Evolutionary conservation across 805 yeast species (phyloP), one percentile per base, ranked within the genome.

Genomic region (Saccharomycopsis selenospora): DNA sequence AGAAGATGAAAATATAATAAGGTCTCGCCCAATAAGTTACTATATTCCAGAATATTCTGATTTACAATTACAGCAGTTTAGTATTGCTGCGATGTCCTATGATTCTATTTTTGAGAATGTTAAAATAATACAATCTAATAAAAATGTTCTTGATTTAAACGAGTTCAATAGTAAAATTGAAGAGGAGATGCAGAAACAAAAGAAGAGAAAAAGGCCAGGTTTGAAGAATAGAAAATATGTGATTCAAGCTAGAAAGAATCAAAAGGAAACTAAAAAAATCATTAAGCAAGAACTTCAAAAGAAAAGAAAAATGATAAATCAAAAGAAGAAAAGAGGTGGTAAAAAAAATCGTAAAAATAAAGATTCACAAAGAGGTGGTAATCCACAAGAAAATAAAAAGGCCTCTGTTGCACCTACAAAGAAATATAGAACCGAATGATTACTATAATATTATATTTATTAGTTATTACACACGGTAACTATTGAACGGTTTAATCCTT

Each of bases 261-360:
- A 17, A 10, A 49, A 36, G 30, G 43, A 29, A 14, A 30, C 49
- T 25, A 46, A 45, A 29, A 45, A 43, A 8, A 30, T 14, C n/a
- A 24, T 14, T 11, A 25, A 38, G 29, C 20, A 20, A 11, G 3
- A 43, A 25, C 38, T 42, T 27, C 27, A 41, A 25, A 30, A 36
- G n/a, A 28, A 42, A n/a, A 26, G 8, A 2, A 45, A 41, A 27
- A 3, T 40, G 4, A 22, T 50, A 17, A 44, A 40, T 24, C 55
- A 52, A 36, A 52, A 52, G 50, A 52, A 49, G 42, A 52, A 52
- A 29, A 40, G 55, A 33, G 55, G 55, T 7, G 55, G 55, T 11
- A 52, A 52, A 41, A 52, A 52, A 45, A 52, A 52, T 25, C 38
- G 38, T 33, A 33, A 33, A 33, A 20, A 20, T 17, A 33, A 33